Evolutionary conservation across 2,329 filamentous ascomycete genomes (phyloP).

Genomic region (Lasiodiplodia gonubiensis): DNA sequence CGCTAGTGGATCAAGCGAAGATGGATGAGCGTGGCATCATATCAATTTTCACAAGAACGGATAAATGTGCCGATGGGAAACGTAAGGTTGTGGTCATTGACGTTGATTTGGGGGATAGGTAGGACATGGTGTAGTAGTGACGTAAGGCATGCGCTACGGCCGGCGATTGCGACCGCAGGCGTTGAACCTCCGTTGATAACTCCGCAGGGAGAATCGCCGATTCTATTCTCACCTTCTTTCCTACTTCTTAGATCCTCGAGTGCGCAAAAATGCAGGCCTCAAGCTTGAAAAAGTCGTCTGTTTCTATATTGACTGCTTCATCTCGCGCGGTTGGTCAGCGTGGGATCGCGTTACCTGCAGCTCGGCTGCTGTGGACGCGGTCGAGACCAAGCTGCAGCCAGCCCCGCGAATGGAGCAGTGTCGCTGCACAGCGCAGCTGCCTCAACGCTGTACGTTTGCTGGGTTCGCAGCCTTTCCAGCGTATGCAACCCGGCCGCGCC

Average conservation of each 20-base stretch:
- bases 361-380: background rate
- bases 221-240: background rate
- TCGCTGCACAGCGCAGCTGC: background rate
- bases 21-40: slow-evolving; percentile 9
- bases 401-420: background rate
- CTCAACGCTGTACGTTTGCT: background rate
- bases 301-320: background rate
- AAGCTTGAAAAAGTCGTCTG: background rate
- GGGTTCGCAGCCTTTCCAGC: background rate
- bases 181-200: slow-evolving; percentile 20
- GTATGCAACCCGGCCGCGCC: background rate
- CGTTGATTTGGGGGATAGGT: background rate
- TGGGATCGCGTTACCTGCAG: background rate
- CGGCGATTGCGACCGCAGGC: background rate
- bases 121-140: background rate
- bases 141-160: slow-evolving; percentile 7
- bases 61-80: background rate
- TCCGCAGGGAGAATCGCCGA: background rate
- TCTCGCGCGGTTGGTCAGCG: background rate
- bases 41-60: slow-evolving; percentile 24
- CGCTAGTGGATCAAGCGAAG: slow-evolving; percentile 16
- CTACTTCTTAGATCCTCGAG: background rate
- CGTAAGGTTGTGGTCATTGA: slow-evolving; percentile 22
- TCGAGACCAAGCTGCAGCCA: background rate
- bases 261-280: background rate